Percentiles rank a stretch among this genome's conserved stretches.
Evolutionary conservation across 1,284 basidiomycete species (phyloP).

Genomic region (Sporisorium exsertum): DNA sequence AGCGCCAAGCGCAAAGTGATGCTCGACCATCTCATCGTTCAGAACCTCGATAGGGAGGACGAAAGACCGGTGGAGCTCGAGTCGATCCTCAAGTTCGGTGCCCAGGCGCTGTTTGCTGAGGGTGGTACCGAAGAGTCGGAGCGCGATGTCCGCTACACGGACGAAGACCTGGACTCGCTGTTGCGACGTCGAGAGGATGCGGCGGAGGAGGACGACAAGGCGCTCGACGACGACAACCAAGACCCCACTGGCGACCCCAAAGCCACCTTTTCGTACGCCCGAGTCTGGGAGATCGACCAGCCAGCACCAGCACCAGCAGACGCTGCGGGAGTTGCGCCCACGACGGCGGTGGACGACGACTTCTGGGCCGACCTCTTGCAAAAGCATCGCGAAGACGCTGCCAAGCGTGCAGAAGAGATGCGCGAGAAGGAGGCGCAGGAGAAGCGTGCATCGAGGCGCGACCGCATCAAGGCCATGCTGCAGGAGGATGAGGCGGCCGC

Average conservation of each 20-base stretch:
- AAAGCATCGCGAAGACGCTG: constrained; percentile 57
- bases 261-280: constrained; percentile 64
- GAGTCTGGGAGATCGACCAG: constrained; percentile 66
- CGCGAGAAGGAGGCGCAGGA: constrained; percentile 23
- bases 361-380: constrained; percentile 66
- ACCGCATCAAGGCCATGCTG: constrained; percentile 41
- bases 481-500: constrained; percentile 18
- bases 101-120: constrained; percentile 67
- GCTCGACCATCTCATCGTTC: constrained; percentile 69
- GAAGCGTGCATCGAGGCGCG: constrained; percentile 34
- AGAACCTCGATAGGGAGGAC: constrained; percentile 58
- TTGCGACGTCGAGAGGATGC: constrained; percentile 59
- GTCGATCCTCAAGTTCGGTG: constrained; percentile 68
- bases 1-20: constrained; percentile 67
- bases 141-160: constrained; percentile 63
- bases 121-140: constrained; percentile 61
- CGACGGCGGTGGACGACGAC: constrained; percentile 58
- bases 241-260: constrained; percentile 33
- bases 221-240: constrained; percentile 1
- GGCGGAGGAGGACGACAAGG: constrained; percentile 45
- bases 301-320: constrained; percentile 15
- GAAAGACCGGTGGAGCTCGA: constrained; percentile 62
- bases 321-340: constrained; percentile 42
- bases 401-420: constrained; percentile 30
- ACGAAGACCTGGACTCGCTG: constrained; percentile 67